Conservation (phyloP, 1,284 basidiomycete species). For the Taiwanofungus camphoratus region DNA sequence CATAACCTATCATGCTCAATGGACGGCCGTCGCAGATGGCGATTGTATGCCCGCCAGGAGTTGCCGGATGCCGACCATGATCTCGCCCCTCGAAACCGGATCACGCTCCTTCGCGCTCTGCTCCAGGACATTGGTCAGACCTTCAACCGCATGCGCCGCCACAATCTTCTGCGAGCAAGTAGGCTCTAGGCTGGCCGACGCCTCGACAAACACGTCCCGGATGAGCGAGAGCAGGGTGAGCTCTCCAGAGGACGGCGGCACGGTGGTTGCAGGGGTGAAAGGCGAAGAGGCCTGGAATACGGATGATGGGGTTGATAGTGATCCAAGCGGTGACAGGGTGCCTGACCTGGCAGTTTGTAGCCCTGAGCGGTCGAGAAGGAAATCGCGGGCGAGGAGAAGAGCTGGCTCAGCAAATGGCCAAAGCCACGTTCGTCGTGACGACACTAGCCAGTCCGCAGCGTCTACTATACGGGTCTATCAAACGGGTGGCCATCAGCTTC, state of each 20-base stretch:
- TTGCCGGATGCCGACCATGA: background rate
- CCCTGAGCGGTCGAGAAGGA: background rate
- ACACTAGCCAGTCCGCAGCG: conserved; percentile 2
- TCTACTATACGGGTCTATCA: conserved; percentile 2
- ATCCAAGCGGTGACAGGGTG: no score
- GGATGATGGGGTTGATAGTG: no score
- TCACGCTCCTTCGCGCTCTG: background rate
- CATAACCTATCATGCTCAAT: no score
- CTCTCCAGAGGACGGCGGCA: background rate
- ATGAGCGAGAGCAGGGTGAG: background rate
- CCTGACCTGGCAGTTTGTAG: no score
- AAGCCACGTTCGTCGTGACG: background rate
- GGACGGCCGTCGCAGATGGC: no score
- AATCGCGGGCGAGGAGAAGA: conserved; percentile 2
- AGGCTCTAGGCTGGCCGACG: background rate
- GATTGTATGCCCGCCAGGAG: background rate
- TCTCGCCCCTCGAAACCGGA: background rate
- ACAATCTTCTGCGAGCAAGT: background rate
- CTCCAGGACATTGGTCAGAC: background rate
- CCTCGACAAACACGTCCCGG: background rate
- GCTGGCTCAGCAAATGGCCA: conserved; percentile 3
- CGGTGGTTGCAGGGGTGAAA: no score
- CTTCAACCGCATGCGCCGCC: background rate
- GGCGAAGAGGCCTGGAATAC: no score
- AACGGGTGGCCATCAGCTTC: no score